Percentiles rank a stretch among this genome's conserved stretches.
Conservation (phyloP, 345 rosid species). For the Viola odorata region DNA sequence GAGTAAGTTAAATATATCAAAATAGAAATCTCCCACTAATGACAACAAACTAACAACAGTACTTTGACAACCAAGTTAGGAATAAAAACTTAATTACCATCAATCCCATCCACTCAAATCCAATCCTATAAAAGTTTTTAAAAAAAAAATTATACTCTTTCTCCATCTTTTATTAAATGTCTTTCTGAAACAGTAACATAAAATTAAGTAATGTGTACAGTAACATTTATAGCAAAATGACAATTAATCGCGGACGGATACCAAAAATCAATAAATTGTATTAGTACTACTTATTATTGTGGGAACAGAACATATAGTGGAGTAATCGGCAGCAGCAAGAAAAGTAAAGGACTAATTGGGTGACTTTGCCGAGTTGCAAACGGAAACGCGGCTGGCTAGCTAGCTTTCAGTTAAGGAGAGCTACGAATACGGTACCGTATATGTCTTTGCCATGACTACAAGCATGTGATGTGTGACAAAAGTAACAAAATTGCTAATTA, state of each 20-base stretch:
- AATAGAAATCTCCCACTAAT: background rate
- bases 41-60: constrained; percentile 5
- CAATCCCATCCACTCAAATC: background rate
- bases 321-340: constrained; percentile 7
- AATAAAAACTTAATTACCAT: constrained; percentile 13
- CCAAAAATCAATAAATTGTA: no score
- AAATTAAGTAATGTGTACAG: no score
- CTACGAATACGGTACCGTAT: background rate
- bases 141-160: background rate
- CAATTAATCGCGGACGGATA: no score
- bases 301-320: constrained; percentile 1
- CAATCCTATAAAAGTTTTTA: constrained; percentile 16
- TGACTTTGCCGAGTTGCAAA: no score
- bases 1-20: constrained; percentile 8
- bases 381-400: background rate
- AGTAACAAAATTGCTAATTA: no score
- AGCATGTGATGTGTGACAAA: background rate
- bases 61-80: constrained; percentile 15
- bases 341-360: constrained; percentile 10
- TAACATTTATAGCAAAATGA: no score
- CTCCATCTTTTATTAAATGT: constrained; percentile 28
- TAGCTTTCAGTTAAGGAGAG: constrained; percentile 1
- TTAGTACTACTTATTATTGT: no score
- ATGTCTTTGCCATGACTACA: background rate
- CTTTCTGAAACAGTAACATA: constrained; percentile 24